Evolutionary conservation across 1,139 yeast genomes (phyloP).

Genomic region (Protomyces macrosporus): DNA sequence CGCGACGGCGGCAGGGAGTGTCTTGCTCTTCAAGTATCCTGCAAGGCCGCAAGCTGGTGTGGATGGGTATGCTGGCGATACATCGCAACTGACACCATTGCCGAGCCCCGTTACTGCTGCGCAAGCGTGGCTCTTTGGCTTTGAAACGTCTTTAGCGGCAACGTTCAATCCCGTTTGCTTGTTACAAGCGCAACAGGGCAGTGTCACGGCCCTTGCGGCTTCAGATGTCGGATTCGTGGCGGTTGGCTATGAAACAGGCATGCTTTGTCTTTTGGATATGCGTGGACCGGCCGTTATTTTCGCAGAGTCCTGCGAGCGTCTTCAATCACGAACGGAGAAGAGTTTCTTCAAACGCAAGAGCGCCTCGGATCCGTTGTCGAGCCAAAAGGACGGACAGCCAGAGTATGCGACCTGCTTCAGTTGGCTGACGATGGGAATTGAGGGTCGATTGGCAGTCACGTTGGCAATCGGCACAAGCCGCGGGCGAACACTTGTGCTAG

Average conservation of each 20-base stretch:
- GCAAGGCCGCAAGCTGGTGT: not conserved
- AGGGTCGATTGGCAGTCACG: conserved; percentile 53
- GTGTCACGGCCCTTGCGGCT: conserved; percentile 2
- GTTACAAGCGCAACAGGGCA: conserved; percentile 4
- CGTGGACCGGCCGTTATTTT: conserved; percentile 79
- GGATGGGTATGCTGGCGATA: not conserved
- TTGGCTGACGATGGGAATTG: conserved; percentile 9
- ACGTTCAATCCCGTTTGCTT: conserved; percentile 27
- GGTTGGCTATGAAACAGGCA: conserved; percentile 71
- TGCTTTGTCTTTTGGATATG: conserved; percentile 68
- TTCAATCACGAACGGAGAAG: conserved; percentile 21
- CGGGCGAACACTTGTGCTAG: conserved; percentile 68
- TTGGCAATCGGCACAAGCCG: conserved; percentile 70
- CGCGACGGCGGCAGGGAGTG: conserved; percentile 65
- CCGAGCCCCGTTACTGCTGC: conserved; percentile 8
- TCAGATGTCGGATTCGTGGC: conserved; percentile 43
- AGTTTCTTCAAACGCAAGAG: conserved; percentile 45
- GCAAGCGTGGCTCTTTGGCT: conserved; percentile 1
- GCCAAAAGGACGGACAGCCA: conserved; percentile 42
- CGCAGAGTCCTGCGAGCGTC: conserved; percentile 41
- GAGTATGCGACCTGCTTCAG: conserved; percentile 8
- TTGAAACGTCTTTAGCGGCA: conserved; percentile 28
- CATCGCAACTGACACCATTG: conserved; percentile 13
- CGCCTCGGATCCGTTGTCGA: conserved; percentile 63
- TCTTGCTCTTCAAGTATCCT: conserved; percentile 45